Conservation (phyloP, 148 eudicot genomes). For the Diospyros kaki region DNA sequence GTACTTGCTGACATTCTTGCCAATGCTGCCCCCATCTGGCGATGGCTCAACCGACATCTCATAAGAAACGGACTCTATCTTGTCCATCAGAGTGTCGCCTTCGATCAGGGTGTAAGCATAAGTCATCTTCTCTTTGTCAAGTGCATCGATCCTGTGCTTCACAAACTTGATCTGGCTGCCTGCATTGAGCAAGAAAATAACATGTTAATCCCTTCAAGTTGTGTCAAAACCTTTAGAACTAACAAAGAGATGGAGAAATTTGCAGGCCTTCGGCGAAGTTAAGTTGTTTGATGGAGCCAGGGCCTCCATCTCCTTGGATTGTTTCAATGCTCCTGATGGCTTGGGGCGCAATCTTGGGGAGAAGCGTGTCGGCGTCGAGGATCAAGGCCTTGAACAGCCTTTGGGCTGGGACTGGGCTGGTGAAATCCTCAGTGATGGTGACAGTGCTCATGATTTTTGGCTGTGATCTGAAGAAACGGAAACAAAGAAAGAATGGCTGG, state of each 20-base stretch:
- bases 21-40: slow-evolving; percentile 9
- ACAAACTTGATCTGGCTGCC: slow-evolving; percentile 11
- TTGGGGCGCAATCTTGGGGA: slow-evolving; percentile 25
- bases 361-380: slow-evolving; percentile 21
- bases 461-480: not conserved
- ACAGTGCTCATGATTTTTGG: slow-evolving; percentile 17
- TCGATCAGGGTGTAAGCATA: slow-evolving; percentile 10
- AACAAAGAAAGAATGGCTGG: not conserved
- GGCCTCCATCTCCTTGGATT: slow-evolving; percentile 25
- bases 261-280: slow-evolving; percentile 26
- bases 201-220: not conserved
- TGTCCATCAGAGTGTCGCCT: slow-evolving; percentile 12
- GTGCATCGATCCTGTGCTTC: slow-evolving; percentile 7
- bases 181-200: not conserved
- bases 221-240: not conserved
- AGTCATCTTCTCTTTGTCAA: slow-evolving; percentile 13
- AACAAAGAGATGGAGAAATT: not conserved
- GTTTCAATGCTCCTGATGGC: slow-evolving; percentile 23
- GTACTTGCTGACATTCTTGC: slow-evolving; percentile 12
- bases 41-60: slow-evolving; percentile 12
- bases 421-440: slow-evolving; percentile 15
- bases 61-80: not conserved
- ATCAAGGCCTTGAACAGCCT: slow-evolving; percentile 31
- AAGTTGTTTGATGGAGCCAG: slow-evolving; percentile 26
- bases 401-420: slow-evolving; percentile 13